These are phyloP conservation scores for Cylindrotheca closterium DNA, from an alignment of 108 stramenopile species.

Conservation along the genomic window DNA sequence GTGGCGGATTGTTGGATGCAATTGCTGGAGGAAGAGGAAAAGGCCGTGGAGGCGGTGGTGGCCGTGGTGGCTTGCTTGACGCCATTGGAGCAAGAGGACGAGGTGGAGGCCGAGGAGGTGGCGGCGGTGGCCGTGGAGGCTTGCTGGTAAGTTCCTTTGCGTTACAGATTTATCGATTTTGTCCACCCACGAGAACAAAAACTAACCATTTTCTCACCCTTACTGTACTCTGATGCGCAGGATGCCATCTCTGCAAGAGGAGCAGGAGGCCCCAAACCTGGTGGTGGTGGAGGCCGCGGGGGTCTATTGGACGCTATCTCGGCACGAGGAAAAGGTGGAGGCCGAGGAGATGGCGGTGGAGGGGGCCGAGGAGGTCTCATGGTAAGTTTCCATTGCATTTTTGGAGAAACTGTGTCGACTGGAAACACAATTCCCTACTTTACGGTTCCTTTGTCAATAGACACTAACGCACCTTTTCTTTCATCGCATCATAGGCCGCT, in stretches of 20 bases:
- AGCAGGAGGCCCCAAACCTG: slow-evolving; percentile 19
- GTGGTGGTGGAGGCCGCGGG: slow-evolving; percentile 39
- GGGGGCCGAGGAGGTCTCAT: slow-evolving; percentile 52
- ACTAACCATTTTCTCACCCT: slow-evolving; percentile 5
- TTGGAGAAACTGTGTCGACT: not conserved
- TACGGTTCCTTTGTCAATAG: not conserved
- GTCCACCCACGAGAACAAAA: slow-evolving; percentile 19
- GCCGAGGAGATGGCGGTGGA: slow-evolving; percentile 6
- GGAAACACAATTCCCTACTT: too few species aligned
- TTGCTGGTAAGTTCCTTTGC: slow-evolving; percentile 41
- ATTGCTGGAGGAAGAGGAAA: slow-evolving; percentile 21
- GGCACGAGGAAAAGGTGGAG: not conserved
- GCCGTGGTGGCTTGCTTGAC: slow-evolving; percentile 38
- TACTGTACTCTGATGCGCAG: slow-evolving; percentile 24
- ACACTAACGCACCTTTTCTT: not conserved
- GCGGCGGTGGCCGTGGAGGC: slow-evolving; percentile 21
- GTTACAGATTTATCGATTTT: slow-evolving; percentile 24
- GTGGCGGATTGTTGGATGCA: slow-evolving; percentile 35
- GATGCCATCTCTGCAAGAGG: slow-evolving; percentile 27
- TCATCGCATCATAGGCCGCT: not conserved
- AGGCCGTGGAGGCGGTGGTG: slow-evolving; percentile 31
- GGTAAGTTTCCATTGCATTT: slow-evolving; percentile 8
- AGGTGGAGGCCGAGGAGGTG: slow-evolving; percentile 6
- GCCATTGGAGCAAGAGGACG: slow-evolving; percentile 3
- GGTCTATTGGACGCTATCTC: slow-evolving; percentile 22